Evolutionary conservation across 2,329 filamentous ascomycete species (phyloP), one percentile per base, ranked within the genome.

Genomic region (Plectosphaerella sp.): DNA sequence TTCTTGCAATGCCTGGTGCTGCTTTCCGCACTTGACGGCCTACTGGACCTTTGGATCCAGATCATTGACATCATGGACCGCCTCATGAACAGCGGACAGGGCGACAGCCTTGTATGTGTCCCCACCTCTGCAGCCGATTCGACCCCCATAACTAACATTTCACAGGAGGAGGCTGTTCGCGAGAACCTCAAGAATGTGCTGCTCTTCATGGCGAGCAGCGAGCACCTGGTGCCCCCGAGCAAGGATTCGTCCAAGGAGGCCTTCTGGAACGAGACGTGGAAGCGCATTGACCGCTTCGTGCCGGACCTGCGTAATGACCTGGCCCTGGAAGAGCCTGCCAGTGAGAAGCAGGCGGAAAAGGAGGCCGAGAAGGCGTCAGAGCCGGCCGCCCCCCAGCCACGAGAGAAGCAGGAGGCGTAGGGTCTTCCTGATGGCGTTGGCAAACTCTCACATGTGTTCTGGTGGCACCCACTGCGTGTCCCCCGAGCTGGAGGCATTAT

Each of bases 101-200:
- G 90, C 22, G 91, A 96, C 63, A 93, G 87, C 62, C 72, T 96
- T 65, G 89, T 92, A 81, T 72, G 86, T 78, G 43, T 46, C 36
- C 14, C 22, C 49, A 25, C 61, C 20, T 49, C 22, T 61, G 3
- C n/a, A n/a, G n/a, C 15, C 10, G 16, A 2, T 28, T 24, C 22
- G 11, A 10, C 24, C 4, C 18, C 42, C 11, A 45, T 11, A 22
- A 28, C n/a, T 43, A 15, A 37, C 16, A 14, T 7, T n/a, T 16
- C 24, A 55, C 60, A 96, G 86, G 91, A 96, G 71, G 94, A 99
- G 74, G 93, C 94, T 12, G 91, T 97, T 3, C 89, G 90, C 1
- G 94, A 99, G 70, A 94, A 91, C 58, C 75, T 99, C 53, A 99
- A 99, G 72, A 99, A 99, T 59, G 91, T 97, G 49, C 76, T 97